Evolutionary conservation across 2,329 filamentous ascomycete genomes (phyloP).

Genomic region (Blastomyces percursus): DNA sequence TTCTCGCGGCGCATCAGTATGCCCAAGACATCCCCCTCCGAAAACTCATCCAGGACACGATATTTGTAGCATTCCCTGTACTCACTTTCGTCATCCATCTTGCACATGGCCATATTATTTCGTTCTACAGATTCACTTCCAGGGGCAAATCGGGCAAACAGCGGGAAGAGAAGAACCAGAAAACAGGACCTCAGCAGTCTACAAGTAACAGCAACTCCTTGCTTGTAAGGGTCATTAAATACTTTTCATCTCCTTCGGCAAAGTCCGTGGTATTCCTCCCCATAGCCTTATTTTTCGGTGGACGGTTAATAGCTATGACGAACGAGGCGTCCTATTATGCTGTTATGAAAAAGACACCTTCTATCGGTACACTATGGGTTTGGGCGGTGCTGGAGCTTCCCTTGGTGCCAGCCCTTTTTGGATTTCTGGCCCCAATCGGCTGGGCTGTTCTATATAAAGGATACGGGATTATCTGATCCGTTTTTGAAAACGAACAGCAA

Average conservation of each 20-base stretch:
- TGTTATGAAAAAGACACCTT: slow-evolving; percentile 85
- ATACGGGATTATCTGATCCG: slow-evolving; percentile 36
- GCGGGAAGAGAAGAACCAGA: slow-evolving; percentile 6
- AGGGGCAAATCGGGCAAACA: background rate
- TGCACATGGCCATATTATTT: slow-evolving; percentile 35
- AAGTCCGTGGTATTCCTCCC: slow-evolving; percentile 27
- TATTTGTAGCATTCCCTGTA: slow-evolving; percentile 32
- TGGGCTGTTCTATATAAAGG: slow-evolving; percentile 46
- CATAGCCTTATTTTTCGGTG: slow-evolving; percentile 43
- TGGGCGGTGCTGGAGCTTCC: slow-evolving; percentile 86
- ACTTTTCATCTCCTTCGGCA: slow-evolving; percentile 25
- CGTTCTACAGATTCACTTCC: slow-evolving; percentile 15
- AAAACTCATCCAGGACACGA: slow-evolving; percentile 27
- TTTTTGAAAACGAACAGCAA: background rate
- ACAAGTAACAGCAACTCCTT: slow-evolving; percentile 8
- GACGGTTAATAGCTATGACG: slow-evolving; percentile 69
- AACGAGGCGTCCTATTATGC: slow-evolving; percentile 73
- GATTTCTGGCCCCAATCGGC: slow-evolving; percentile 39
- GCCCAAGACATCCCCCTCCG: slow-evolving; percentile 28
- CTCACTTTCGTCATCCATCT: slow-evolving; percentile 36
- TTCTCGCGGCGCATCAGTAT: slow-evolving; percentile 39
- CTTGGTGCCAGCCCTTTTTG: slow-evolving; percentile 52
- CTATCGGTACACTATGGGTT: slow-evolving; percentile 80
- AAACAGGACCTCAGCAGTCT: background rate
- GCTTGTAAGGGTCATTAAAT: slow-evolving; percentile 19